A percentile compares a stretch with the other conserved stretches of the same genome.
Evolutionary conservation across 768 basidiomycete species (phyloP).

Genomic region (Sporobolomyces phaffii): DNA sequence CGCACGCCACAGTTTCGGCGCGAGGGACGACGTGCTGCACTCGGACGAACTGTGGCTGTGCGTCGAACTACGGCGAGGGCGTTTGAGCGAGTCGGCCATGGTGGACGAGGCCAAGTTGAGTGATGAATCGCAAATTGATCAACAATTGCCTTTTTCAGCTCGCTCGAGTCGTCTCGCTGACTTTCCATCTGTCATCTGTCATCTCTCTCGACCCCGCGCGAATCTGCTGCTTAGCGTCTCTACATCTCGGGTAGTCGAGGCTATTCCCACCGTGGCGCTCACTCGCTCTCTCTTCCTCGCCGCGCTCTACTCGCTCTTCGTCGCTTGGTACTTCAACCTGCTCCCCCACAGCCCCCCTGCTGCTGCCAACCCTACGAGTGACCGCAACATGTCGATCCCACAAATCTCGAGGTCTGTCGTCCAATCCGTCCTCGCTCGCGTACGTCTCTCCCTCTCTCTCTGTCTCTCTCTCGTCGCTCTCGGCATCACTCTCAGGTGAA

Average conservation of each 20-base stretch:
- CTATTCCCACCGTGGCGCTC: neutral
- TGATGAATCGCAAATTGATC: neutral
- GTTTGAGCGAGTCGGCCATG: neutral
- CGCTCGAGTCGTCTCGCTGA: too few relatives aligned
- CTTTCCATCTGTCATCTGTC: too few relatives aligned
- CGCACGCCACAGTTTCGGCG: neutral
- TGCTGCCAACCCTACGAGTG: too few relatives aligned
- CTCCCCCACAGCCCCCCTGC: neutral
- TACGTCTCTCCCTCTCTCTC: constrained; percentile 47
- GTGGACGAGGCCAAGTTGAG: neutral
- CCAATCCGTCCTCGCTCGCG: constrained; percentile 70
- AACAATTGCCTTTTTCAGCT: constrained; percentile 1
- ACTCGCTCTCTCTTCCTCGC: neutral
- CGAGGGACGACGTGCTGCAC: neutral
- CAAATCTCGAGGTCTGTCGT: constrained; percentile 55
- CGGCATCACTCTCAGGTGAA: too few relatives aligned
- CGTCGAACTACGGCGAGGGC: neutral
- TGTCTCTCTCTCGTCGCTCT: neutral
- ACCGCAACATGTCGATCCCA: constrained; percentile 8
- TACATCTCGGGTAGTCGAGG: neutral
- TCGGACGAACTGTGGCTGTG: neutral
- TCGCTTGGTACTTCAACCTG: neutral
- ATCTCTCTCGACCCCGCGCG: neutral
- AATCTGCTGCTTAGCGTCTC: too few relatives aligned
- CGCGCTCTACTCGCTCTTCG: neutral